Evolutionary conservation across 768 basidiomycete genomes (phyloP), one percentile per base, ranked within the genome.

Genomic region (Suillus weaverae): DNA sequence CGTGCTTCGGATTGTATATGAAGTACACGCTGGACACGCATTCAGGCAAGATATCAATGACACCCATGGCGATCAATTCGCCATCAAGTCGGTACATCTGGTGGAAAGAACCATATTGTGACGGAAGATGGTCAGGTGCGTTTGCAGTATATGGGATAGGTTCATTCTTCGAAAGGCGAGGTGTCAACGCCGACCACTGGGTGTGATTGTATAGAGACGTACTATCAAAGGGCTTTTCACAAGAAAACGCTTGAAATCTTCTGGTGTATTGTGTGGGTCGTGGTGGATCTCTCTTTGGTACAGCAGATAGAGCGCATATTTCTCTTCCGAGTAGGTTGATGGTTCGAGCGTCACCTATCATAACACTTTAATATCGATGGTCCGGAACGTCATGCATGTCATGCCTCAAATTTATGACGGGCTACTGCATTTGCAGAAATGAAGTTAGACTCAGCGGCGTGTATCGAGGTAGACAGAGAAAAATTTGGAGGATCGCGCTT

Each of bases 1-100:
- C 87, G 81, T 86, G 92, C 30, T 79, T 78, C 41, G 83, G 81
- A 67, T 93, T 87, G 76, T 96, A 98, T 78, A 96, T 89, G 77
- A 98, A 96, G 76, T 98, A 99, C 5, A 91, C 89, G 66, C 84
- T 81, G 5, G 90, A 94, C 4, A 98, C 89, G 67, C 96, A 95
- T 39, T 76, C 75, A 0, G 95, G 96, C 33, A 99, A 81, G 62
- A 99, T 89, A 74, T 99, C 97, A 62, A 99, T 80, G 35, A 99
- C 92, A 6, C 87, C 89, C 72, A 99, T 81, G 0, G 93, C 97
- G 60, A 97, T 84, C 13, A 98, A 81, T 72, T 88, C 75, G 4
- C 88, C 92, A 70, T 98, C 91, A 32, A 98, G 74, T 66, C 86
- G 84, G 72, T 97, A 97, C 51, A 94, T 78, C 69, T 95, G 94